A percentile compares a stretch with the other conserved stretches of the same genome.
Evolutionary conservation across 225 moss, liverwort and hornwort species (phyloP).

Genomic region (Sphagnum contortum): DNA sequence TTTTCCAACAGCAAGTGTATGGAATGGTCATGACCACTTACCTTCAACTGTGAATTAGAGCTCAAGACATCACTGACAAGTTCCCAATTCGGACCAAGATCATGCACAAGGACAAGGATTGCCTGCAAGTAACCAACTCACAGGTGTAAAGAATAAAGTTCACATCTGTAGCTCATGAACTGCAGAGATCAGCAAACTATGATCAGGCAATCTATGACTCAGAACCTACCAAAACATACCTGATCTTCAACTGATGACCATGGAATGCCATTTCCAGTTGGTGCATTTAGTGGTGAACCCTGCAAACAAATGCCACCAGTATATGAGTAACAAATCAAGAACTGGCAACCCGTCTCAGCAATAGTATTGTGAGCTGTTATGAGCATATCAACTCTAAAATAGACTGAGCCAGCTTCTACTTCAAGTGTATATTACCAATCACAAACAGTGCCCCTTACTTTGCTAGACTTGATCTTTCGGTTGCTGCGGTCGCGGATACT

Average conservation of each 20-base stretch:
- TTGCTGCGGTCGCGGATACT: conserved; percentile 70
- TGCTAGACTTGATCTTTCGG: conserved; percentile 54
- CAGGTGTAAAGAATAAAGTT: neutral
- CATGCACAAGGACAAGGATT: conserved; percentile 71
- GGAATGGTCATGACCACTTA: conserved; percentile 3
- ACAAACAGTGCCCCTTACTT: conserved; percentile 23
- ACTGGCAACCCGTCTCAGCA: too few species aligned
- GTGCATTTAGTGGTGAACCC: conserved; percentile 33
- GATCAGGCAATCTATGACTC: too few species aligned
- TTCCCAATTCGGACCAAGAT: conserved; percentile 77
- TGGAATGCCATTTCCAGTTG: conserved; percentile 62
- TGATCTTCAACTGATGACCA: conserved; percentile 84
- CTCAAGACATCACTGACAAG: conserved; percentile 86
- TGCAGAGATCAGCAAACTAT: too few species aligned
- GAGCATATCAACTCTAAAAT: too few species aligned
- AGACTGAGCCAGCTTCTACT: too few species aligned
- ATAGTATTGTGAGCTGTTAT: too few species aligned
- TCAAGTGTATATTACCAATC: too few species aligned
- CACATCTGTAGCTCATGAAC: too few species aligned
- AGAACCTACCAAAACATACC: conserved; percentile 16
- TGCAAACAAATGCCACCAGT: conserved; percentile 16
- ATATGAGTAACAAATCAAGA: too few species aligned
- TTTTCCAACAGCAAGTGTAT: too few species aligned
- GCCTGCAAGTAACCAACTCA: conserved; percentile 29
- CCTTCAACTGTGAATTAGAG: conserved; percentile 81